Evolutionary conservation across 495 filamentous ascomycete species (phyloP), one percentile per base, ranked within the genome.

Genomic region (Podospora fimiseda): DNA sequence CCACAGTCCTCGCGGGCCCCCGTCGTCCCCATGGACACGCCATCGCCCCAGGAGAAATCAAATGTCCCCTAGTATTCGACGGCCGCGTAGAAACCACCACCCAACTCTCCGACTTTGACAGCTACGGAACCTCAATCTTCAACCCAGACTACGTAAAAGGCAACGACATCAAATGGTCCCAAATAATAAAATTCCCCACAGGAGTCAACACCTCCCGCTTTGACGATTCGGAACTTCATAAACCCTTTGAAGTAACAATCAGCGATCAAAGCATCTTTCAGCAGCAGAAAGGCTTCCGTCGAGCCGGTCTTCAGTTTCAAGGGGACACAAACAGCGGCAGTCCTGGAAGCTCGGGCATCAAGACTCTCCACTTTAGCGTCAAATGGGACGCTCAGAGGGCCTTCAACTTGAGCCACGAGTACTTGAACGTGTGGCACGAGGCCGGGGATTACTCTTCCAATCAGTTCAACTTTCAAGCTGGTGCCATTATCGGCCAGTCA

Each of bases 401-500:
- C 15, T 63, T 81, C 60, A 82, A 82, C 59, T 60, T 77, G 18
- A 78, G 70, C 18, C 79, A 81, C 43, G 74, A 81, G 62, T 82
- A 81, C 41, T 62, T 80, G 48, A 72, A 78, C 47, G 75, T 75
- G 2, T 81, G 79, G 73, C 77, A 80, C 59, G 79, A 82, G 53
- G 65, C 74, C 2, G 64, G 66, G 47, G 79, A 80, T 63, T 82
- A 74, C 65, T 71, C 68, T 46, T 64, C 70, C 39, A 79, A 81
- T 63, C 74, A 80, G 46, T 80, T 79, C 68, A 79, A 78, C 43
- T 72, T 82, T 53, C 70, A 80, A 61, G 61, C 67, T 2, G 79
- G 79, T 48, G 69, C 72, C 11, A 70, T 78, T 56, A 63, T 76
- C 43, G 70, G 72, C 46, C 84, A 89, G 79, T 82, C 83, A 15